These are phyloP conservation scores for Penicillium samsonianum DNA, from an alignment of 495 filamentous ascomycete species.

Conservation along the genomic window DNA sequence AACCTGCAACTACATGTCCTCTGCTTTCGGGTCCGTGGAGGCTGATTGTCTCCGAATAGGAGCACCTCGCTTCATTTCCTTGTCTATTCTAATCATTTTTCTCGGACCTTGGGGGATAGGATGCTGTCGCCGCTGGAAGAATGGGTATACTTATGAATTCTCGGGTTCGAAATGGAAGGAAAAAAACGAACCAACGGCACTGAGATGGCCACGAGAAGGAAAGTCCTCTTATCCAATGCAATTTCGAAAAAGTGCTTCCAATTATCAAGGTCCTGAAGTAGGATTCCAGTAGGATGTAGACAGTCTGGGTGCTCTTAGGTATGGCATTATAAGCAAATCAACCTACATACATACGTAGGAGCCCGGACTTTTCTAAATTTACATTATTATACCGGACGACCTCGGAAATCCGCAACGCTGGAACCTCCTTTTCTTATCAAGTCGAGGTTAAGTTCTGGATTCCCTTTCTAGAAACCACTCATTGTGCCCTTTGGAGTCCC, in stretches of 20 bases:
- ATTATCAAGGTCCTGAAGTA: background rate
- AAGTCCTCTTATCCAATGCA: constrained; percentile 31
- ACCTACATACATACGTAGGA: no score
- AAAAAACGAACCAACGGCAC: constrained; percentile 16
- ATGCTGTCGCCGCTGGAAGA: constrained; percentile 40
- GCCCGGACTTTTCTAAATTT: no score
- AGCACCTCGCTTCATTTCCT: constrained; percentile 38
- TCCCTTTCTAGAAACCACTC: no score
- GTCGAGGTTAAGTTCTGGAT: no score
- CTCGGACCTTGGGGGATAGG: constrained; percentile 46
- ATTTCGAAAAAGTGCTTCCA: constrained; percentile 27
- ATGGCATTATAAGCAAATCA: no score
- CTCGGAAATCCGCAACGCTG: no score
- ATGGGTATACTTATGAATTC: constrained; percentile 25
- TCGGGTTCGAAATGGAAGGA: constrained; percentile 22
- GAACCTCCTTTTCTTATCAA: background rate
- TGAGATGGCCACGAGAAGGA: constrained; percentile 28
- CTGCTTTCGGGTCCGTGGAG: constrained; percentile 42
- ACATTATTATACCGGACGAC: no score
- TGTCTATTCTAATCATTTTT: constrained; percentile 29
- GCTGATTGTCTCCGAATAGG: constrained; percentile 36
- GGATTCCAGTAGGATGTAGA: background rate
- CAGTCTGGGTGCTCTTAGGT: no score
- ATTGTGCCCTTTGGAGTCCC: no score
- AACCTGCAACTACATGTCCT: constrained; percentile 48